Base-by-base conservation (phyloP, 2,329 filamentous ascomycete species). In the Ceratocystiopsis minuta region DNA sequence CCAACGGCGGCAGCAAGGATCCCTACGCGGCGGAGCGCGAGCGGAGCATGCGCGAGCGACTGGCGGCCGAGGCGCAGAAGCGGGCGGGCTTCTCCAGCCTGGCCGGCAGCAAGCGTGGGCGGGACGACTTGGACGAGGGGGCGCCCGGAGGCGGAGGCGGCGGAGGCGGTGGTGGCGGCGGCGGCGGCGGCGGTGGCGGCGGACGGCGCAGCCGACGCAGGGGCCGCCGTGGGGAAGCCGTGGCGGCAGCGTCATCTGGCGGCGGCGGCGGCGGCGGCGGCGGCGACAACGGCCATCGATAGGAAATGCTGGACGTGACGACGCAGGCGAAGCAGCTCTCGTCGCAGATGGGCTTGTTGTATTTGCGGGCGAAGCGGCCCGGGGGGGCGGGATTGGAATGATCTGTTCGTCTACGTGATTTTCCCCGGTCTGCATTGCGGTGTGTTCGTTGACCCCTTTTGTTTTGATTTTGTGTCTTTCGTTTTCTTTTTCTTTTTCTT, bases 1-100 rank as follows among this genome's bases (percentile, higher is more conserved):
- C 36, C 49, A 37, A 65, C 64, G 31, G 31, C 16, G 35, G 37
- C 17, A 39, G 39, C 39, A 35, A 41, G 45, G 75, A 80, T 48
- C 66, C 72, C n/a, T 78, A 82, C 55, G 78, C 78, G 2, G 62
- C 77, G 0, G 79, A 84, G 56, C 72, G 79, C 17, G 78, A 81
- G 53, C 72, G 71, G 13, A 64, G 75, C 15, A 70, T 79, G 52
- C 66, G 76, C 37, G 76, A 80, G 55, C 66, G 79, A 20, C 62
- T 81, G 40, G 62, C 78, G 13, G 78, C 77, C 52, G 79, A 84
- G 57, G 72, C 75, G 34, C 75, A 82, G 57, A 52, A 52, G 41
- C 47, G 49, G 16, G 49, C 50, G 2, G 68, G 73, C 33, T 72
- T 78, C 57, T 66, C 74, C 37, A 64, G 70, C 41, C 52, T 68